A percentile compares a stretch with the other conserved stretches of the same genome.
phyloP scores from a whole-genome alignment of 129 eudicot genomes.

The Dittrichia graveolens region DNA sequence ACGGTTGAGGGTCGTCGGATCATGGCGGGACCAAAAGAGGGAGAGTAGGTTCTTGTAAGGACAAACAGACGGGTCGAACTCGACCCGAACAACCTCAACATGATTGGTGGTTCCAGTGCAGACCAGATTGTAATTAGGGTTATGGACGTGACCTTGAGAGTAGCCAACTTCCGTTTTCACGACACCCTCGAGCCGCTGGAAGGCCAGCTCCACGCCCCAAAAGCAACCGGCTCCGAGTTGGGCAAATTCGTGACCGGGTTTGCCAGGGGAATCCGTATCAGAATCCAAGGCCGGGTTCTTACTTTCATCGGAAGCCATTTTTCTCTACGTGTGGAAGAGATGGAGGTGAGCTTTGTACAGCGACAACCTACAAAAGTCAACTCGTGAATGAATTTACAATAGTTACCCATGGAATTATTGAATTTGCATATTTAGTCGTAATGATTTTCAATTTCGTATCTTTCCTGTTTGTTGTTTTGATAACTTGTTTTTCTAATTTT shows the following conservation, averaged over 20 bases:
- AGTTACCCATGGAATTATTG: too few species aligned
- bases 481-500: too few species aligned
- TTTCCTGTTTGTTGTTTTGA: too few species aligned
- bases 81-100: constrained; percentile 77
- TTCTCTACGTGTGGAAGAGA: not conserved
- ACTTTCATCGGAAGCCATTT: constrained; percentile 46
- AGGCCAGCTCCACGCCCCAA: constrained; percentile 86
- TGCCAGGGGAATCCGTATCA: constrained; percentile 53
- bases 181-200: constrained; percentile 74
- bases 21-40: constrained; percentile 88
- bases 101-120: constrained; percentile 86
- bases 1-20: constrained; percentile 91
- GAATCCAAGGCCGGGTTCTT: constrained; percentile 63
- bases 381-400: not conserved
- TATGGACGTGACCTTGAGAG: constrained; percentile 70
- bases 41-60: constrained; percentile 60
- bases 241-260: constrained; percentile 65
- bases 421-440: not conserved
- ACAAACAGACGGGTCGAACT: constrained; percentile 80
- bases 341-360: not conserved
- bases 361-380: constrained; percentile 14
- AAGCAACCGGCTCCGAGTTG: constrained; percentile 92
- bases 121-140: constrained; percentile 65
- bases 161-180: constrained; percentile 87
- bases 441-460: not conserved